Conservation (phyloP, 306 rosid species). For the Styphnolobium japonicum region DNA sequence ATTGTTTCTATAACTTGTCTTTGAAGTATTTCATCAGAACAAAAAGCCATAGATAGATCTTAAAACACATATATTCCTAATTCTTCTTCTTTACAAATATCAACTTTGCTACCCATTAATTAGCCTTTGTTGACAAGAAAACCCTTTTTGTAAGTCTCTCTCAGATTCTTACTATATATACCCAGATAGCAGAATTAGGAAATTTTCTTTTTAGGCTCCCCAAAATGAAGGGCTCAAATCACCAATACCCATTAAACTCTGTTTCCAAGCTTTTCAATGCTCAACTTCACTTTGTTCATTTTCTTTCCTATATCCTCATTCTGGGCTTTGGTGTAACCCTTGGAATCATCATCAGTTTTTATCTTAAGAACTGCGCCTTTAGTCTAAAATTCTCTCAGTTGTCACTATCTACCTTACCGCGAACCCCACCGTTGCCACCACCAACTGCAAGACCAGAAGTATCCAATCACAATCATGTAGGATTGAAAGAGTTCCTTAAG, state of each 20-base stretch:
- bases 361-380: slow-evolving; percentile 46
- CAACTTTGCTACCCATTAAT: neutral
- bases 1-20: neutral
- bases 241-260: slow-evolving; percentile 32
- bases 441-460: neutral
- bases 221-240: slow-evolving; percentile 38
- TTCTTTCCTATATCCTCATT: slow-evolving; percentile 42
- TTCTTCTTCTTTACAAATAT: neutral
- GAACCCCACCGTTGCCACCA: slow-evolving; percentile 14
- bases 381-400: slow-evolving; percentile 59
- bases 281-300: slow-evolving; percentile 40
- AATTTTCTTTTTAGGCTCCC: neutral
- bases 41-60: neutral
- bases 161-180: neutral
- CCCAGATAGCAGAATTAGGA: neutral
- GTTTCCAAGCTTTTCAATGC: slow-evolving; percentile 37
- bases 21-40: neutral
- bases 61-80: neutral
- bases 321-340: slow-evolving; percentile 59
- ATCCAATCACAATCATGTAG: slow-evolving; percentile 27
- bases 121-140: neutral
- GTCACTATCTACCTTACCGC: slow-evolving; percentile 36
- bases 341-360: slow-evolving; percentile 50
- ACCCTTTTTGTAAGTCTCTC: neutral
- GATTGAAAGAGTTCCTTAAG: slow-evolving; percentile 49